Base-by-base conservation (phyloP, 2,329 filamentous ascomycete species). In the Orbilia javanica region DNA sequence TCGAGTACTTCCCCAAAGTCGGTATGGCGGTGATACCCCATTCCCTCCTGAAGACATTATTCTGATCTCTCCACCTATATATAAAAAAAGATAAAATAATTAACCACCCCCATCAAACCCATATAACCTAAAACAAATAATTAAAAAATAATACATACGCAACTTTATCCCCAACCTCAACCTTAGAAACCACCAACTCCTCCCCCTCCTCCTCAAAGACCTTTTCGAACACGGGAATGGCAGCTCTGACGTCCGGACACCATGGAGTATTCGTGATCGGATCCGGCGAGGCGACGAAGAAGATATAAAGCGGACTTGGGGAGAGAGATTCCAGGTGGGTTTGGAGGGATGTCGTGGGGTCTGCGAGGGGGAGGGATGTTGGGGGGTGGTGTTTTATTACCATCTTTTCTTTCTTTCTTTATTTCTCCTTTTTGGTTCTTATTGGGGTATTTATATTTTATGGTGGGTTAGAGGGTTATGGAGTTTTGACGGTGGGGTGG, bases 221-320 rank as follows among this genome's bases (percentile, higher is more conserved):
- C 0, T 80, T 75, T 1, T 81, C 71, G 22, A 85, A 81, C 50
- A 81, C 70, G 0, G 84, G 84, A 67, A 84, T 71, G 0, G 84
- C 83, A 7, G 83, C 83, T 13, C 83, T 82, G 27, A 85, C 84
- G 63, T 85, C 84, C 0, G 84, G 84, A 25, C 84, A 85, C 84
- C 84, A 85, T 3, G 84, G 81, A 69, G 83, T 80, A 6, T 82
- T 81, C 18, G 84, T 85, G 2, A 77, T 75, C 6, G 83, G 82
- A 50, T 85, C 83, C 36, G 82, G 55, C 34, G 83, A 84, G 1
- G 84, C 83, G 36, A 83, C 81, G 79, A 85, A 85, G n/a, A 83
- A 81, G 53, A 85, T 66, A 79, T 84, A 85, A 1, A 83, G 60
- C 15, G 73, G 73, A 1, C 36, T 25, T 5, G 15, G 15, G 6